Base-by-base conservation (phyloP, 352 stramenopile genomes). In the Blastocystis sp. region DNA sequence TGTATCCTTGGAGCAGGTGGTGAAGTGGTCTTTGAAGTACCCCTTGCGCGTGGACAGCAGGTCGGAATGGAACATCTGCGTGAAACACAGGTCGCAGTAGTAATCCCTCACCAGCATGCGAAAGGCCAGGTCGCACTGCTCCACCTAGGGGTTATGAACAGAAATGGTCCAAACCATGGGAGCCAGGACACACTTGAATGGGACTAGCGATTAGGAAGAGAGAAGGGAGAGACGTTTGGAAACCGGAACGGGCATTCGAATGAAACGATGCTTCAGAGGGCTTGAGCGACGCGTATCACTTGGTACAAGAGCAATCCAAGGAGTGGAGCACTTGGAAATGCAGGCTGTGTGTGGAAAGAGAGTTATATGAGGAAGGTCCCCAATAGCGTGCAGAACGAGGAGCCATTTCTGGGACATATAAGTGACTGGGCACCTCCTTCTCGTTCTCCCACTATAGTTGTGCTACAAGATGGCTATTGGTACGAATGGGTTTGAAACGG, bases 391-490 rank as follows among this genome's bases (percentile, higher is more conserved):
- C 28, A 42, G 34, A 69, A 42, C 19, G 40, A 42, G 62, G 62
- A 6, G 24, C 21, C 34, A 34, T 69, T 17, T 17, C 40, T 69
- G 21, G 21, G 21, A 34, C 17, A 69, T 69, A 42, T 21, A 6
- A 1, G 21, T 28, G 34, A 69, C 40, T 69, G 11, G 19, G 62
- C 40, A 21, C 17, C 40, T 69, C 21, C 10, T 21, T n/a, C 43
- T 38, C 21, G 43, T 42, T 21, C 64, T 38, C 66, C 66, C 52
- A 81, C 48, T 63, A 81, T 64, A 48, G 71, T 79, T 64, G 71
- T 81, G 71, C 66, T 45, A 38, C 48, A 79, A 54, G 52, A 81
- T 81, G 71, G 71, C 71, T 81, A 81, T 81, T 64, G 71, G 71
- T 81, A 66, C 24, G 70, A 40, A 52, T 63, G 19, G n/a, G 19